These are phyloP conservation scores for Didymella keratinophila DNA, from an alignment of 2,329 filamentous ascomycete genomes.

Conservation along the genomic window DNA sequence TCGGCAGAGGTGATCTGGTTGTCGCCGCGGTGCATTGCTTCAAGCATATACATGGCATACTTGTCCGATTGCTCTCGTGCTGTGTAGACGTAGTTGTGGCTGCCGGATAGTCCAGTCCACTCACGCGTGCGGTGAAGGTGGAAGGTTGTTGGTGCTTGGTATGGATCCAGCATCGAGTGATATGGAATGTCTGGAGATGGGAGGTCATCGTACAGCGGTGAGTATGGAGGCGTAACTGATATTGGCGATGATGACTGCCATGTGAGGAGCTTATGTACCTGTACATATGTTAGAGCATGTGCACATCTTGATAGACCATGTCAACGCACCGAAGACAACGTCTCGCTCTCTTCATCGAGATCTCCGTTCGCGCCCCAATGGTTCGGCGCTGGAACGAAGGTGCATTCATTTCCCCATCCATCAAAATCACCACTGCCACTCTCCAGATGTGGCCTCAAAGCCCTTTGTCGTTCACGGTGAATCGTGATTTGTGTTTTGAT, in stretches of 20 bases:
- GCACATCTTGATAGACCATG: background rate
- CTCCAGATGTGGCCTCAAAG: conserved; percentile 47
- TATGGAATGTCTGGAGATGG: conserved; percentile 47
- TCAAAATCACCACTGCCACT: conserved; percentile 48
- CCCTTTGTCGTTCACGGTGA: conserved; percentile 46
- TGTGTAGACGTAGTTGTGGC: conserved; percentile 48
- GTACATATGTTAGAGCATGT: conserved; percentile 14
- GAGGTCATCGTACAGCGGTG: conserved; percentile 40
- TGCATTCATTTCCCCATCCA: conserved; percentile 48
- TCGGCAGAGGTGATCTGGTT: conserved; percentile 46
- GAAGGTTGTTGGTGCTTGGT: conserved; percentile 44
- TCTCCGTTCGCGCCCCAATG: conserved; percentile 50
- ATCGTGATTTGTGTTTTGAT: conserved; percentile 48
- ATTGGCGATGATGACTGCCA: conserved; percentile 47
- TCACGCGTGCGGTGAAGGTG: conserved; percentile 50
- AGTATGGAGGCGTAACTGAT: conserved; percentile 38
- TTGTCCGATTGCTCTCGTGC: conserved; percentile 49
- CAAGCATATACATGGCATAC: conserved; percentile 48
- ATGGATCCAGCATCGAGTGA: conserved; percentile 45
- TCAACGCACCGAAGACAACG: conserved; percentile 45
- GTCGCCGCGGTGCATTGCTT: conserved; percentile 44
- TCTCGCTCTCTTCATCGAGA: conserved; percentile 49
- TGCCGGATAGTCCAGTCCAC: conserved; percentile 46
- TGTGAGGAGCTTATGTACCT: conserved; percentile 49
- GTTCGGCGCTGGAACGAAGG: conserved; percentile 49